Conservation (phyloP, 108 stramenopile species). For the Stephanodiscus minutulus region DNA sequence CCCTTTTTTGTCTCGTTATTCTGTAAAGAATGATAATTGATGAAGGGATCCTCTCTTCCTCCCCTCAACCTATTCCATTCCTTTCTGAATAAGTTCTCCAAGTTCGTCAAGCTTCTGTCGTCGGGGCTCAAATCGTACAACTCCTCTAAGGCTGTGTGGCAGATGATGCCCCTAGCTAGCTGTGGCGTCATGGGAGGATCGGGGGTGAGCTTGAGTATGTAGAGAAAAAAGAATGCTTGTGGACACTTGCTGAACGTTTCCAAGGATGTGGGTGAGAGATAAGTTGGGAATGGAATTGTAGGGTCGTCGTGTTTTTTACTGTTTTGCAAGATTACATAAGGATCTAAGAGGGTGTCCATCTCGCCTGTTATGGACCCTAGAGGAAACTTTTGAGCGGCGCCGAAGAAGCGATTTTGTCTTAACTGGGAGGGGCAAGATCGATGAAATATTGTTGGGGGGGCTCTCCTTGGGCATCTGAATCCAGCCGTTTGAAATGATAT, state of each 20-base stretch:
- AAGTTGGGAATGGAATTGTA: constrained; percentile 62
- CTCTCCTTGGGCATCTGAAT: not conserved
- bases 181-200: constrained; percentile 60
- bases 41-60: not conserved
- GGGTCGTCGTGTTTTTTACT: not conserved
- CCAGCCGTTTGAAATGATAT: constrained; percentile 5
- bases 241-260: constrained; percentile 81
- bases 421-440: not conserved
- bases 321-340: constrained; percentile 34
- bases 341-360: constrained; percentile 20
- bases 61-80: constrained; percentile 54
- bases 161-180: constrained; percentile 74
- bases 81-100: constrained; percentile 80
- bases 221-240: constrained; percentile 85
- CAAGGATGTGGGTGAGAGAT: constrained; percentile 78
- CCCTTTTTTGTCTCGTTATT: constrained; percentile 28
- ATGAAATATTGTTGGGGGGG: not conserved
- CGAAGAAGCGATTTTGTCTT: not conserved
- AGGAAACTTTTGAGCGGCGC: not conserved
- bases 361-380: not conserved
- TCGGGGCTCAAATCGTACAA: constrained; percentile 76
- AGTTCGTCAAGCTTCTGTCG: constrained; percentile 67
- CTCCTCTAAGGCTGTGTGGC: constrained; percentile 82
- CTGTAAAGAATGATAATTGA: not conserved
- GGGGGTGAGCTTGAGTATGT: constrained; percentile 69